Base-by-base conservation (phyloP, 257 asterid species). In the Eucommia ulmoides region DNA sequence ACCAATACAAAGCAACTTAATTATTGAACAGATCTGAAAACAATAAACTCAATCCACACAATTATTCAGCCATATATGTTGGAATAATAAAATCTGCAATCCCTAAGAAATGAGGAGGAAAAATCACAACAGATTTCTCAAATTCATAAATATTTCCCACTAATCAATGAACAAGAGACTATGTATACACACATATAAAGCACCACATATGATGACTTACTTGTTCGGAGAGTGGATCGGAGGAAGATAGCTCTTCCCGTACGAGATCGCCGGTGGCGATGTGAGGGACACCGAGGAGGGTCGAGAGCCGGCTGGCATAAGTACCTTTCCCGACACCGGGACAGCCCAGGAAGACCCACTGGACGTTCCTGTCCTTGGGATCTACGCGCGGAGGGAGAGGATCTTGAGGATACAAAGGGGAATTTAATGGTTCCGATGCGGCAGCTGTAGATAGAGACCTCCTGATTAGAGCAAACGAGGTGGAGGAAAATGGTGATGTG, bases 271-370 rank as follows among this genome's bases (percentile, higher is more conserved):
- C 99, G 25, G 99, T 91, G 35, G 99, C 93, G 62, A 86, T 83
- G 63, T 91, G 99, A 8, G 99, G 99, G 21, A 83, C 99, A 23
- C 92, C 83, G 46, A 91, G 91, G 50, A 75, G 81, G 25, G 61
- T 47, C 8, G 95, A 83, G 20, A 91, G 94, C 2, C 99, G 88
- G 50, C 99, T 91, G 53, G 96, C 96, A 65, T 82, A 86, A 4
- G 99, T 91, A 4, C 99, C 96, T 59, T 86, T 91, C 51, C 99
- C 99, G 8, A 91, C 99, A 49, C 99, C 99, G 1, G 99, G 99
- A 62, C 97, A 80, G 1, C 99, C 95, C 58, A 86, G 64, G 55
- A 91, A 91, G 0, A 86, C 96, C 96, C 96, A 91, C 63, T 91
- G 98, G 41, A 80, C 70, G 53, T 60, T 73, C 55, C 84, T 77